Base-by-base conservation (phyloP, 768 basidiomycete genomes). In the Boletus rufocinnamomeus region DNA sequence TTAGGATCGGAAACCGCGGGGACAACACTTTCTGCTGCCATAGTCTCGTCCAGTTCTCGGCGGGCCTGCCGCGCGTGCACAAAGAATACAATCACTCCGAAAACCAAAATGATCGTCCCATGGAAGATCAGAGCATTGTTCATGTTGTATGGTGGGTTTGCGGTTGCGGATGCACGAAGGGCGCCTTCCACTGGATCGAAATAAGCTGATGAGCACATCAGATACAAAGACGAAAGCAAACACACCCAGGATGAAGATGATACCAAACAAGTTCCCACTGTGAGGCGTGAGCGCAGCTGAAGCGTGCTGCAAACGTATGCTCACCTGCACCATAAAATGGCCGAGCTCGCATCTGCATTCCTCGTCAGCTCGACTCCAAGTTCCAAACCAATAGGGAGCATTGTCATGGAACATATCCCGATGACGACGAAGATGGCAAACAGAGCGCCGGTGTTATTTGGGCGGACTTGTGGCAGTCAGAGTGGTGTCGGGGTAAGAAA, bases 351-450 rank as follows among this genome's bases (percentile, higher is more conserved):
- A 56, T 91, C 89, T 1, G 91, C 82, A 66, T 91, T 92, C 56
- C 89, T 79, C 8, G 91, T 91, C 23, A 93, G 68, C 69, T 95
- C 93, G 40, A 86, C 88, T 16, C 82, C 87, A 23, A 95, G 82
- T 67, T 95, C 92, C 56, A 95, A 75, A 1, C 77, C 85, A 32
- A 93, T 79, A 2, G 92, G 91, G 2, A 95, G 80, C 75, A 94
- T 80, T 3, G 85, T 82, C 56, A 94, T 61, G 3, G 85, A 85
- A 48, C 79, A 72, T 16, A 82, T 73, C 17, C 93, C 93, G 34
- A 93, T 80, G 34, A 93, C 68, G 4, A 80, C 80, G 77, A 89
- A 85, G 48, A 93, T 76, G 4, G 77, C 79, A 68, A 84, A 94
- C 10, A 93, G 70, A 0, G 77, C 84, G 1, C 71, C 84, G 1